Evolutionary conservation across 257 asterid species (phyloP).

Genomic region (Handroanthus guayacan): DNA sequence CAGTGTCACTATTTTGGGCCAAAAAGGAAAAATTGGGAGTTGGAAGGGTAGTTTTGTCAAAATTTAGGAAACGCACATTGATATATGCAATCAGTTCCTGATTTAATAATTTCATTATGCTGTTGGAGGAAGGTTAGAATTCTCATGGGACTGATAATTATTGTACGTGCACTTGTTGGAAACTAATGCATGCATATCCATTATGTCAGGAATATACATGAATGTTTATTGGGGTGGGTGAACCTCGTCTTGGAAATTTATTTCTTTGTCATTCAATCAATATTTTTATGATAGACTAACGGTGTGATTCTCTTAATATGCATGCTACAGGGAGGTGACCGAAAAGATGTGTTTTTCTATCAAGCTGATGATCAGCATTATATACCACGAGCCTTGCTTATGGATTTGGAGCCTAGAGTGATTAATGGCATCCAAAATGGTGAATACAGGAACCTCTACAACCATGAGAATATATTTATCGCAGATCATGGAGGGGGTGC

Average conservation of each 20-base stretch:
- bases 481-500: slow-evolving; percentile 99
- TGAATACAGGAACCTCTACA: slow-evolving; percentile 93
- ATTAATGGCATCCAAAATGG: slow-evolving; percentile 95
- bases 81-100: background rate
- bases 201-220: slow-evolving; percentile 3
- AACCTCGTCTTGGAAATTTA: background rate
- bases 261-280: background rate
- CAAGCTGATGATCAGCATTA: slow-evolving; percentile 99
- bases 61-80: background rate
- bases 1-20: background rate
- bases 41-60: background rate
- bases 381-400: slow-evolving; percentile 89
- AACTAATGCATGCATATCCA: slow-evolving; percentile 15
- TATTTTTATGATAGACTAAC: background rate
- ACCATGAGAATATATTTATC: slow-evolving; percentile 91
- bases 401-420: slow-evolving; percentile 99
- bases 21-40: background rate
- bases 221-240: background rate
- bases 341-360: slow-evolving; percentile 98
- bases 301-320: slow-evolving; percentile 17
- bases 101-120: background rate
- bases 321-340: slow-evolving; percentile 87
- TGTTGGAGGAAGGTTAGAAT: background rate
- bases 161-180: background rate
- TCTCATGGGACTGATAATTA: slow-evolving; percentile 3